A percentile compares a stretch with the other conserved stretches of the same genome.
phyloP scores from a whole-genome alignment of 331 rosid species.

The Erythrophleum ivorense region DNA sequence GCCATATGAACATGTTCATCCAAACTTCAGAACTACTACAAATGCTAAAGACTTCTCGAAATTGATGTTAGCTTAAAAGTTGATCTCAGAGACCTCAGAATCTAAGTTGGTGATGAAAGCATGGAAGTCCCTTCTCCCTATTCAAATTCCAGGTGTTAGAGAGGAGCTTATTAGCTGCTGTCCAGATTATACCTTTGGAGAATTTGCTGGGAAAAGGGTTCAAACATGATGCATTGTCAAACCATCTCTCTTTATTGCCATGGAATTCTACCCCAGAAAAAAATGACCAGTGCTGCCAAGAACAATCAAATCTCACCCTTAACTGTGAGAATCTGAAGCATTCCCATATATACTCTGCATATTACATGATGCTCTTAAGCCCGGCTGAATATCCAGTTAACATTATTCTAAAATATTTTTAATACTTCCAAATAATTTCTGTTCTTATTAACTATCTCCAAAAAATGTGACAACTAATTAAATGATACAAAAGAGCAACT shows the following conservation, averaged over 20 bases:
- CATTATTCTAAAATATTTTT: neutral
- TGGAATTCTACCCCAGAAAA: neutral
- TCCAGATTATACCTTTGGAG: neutral
- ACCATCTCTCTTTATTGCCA: conserved; percentile 12
- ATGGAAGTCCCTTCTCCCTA: conserved; percentile 17
- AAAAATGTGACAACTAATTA: neutral
- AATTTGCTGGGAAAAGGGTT: neutral
- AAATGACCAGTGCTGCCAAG: neutral
- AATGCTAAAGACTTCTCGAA: neutral
- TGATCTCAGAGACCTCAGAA: neutral
- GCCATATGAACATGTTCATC: conserved; percentile 1
- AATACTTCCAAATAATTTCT: neutral
- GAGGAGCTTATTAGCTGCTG: neutral
- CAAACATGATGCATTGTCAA: neutral
- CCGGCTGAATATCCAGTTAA: neutral
- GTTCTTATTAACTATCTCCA: neutral
- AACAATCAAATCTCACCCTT: neutral
- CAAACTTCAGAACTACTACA: conserved; percentile 3
- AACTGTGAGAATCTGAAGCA: neutral
- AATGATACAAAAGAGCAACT: neutral
- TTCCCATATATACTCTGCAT: neutral
- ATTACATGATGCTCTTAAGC: neutral
- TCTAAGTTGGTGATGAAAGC: neutral
- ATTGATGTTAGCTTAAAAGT: neutral
- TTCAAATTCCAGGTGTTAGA: neutral